Conservation (phyloP, 2,329 filamentous ascomycete genomes). For the Camillea tinctor region DNA sequence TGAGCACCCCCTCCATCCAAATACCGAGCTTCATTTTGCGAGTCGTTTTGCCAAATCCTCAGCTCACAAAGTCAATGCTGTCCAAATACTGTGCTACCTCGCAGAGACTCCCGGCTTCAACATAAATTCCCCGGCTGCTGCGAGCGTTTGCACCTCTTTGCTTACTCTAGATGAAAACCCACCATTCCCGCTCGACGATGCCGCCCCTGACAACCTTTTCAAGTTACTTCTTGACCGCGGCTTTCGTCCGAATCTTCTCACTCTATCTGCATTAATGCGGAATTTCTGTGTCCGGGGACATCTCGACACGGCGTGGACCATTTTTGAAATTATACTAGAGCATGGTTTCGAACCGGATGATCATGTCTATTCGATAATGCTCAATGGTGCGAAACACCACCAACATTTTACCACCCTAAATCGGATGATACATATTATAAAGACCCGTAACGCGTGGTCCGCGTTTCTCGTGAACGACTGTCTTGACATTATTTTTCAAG, state of each 20-base stretch:
- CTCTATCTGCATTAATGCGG: conserved; percentile 67
- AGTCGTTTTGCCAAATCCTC: conserved; percentile 41
- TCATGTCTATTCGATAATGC: conserved; percentile 66
- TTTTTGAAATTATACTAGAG: conserved; percentile 62
- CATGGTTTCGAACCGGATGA: conserved; percentile 62
- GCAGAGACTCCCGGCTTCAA: conserved; percentile 36
- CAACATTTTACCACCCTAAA: conserved; percentile 54
- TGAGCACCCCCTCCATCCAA: conserved; percentile 25
- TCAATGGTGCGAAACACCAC: conserved; percentile 66
- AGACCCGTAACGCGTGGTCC: conserved; percentile 46
- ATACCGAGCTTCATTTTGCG: conserved; percentile 50
- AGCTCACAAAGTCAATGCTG: conserved; percentile 40
- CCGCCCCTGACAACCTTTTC: conserved; percentile 54
- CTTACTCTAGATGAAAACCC: conserved; percentile 42
- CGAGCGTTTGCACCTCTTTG: conserved; percentile 58
- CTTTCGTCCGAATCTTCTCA: conserved; percentile 59
- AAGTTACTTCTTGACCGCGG: conserved; percentile 58
- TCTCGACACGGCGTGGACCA: conserved; percentile 59
- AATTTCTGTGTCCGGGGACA: conserved; percentile 69
- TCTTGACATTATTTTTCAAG: conserved; percentile 50
- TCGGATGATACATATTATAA: conserved; percentile 53
- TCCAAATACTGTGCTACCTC: conserved; percentile 43
- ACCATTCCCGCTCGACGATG: conserved; percentile 37
- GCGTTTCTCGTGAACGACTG: conserved; percentile 50
- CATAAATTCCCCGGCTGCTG: conserved; percentile 46